Evolutionary conservation across 805 yeast species (phyloP).

Genomic region (Wickerhamomyces chaumierensis): DNA sequence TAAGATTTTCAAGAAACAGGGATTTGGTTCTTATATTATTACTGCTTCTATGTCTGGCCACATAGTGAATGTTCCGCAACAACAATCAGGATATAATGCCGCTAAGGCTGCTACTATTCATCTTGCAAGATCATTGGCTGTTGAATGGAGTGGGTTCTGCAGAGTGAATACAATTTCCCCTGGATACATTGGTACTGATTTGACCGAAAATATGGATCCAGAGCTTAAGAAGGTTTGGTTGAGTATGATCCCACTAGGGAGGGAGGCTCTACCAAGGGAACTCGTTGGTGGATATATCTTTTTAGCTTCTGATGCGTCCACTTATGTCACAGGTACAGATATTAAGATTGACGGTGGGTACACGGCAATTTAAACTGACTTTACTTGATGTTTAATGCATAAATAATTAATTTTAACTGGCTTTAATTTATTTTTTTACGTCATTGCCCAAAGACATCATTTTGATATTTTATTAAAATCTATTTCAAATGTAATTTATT

Average conservation of each 20-base stretch:
- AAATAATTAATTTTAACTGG: too few relatives aligned
- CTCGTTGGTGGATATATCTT: slow-evolving; percentile 72
- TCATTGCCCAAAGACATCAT: too few relatives aligned
- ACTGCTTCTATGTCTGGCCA: slow-evolving; percentile 89
- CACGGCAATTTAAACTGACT: slow-evolving; percentile 14
- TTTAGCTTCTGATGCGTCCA: slow-evolving; percentile 71
- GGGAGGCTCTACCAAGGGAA: slow-evolving; percentile 66
- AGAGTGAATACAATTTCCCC: slow-evolving; percentile 81
- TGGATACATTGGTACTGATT: slow-evolving; percentile 72
- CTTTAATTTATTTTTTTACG: too few relatives aligned
- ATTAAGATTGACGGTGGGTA: slow-evolving; percentile 77
- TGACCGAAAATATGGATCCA: slow-evolving; percentile 37
- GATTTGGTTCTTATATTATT: slow-evolving; percentile 67
- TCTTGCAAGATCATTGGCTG: slow-evolving; percentile 65
- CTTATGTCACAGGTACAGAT: slow-evolving; percentile 72
- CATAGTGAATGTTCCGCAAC: slow-evolving; percentile 79
- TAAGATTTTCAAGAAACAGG: slow-evolving; percentile 58
- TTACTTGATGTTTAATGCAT: neutral
- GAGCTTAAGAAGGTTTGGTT: slow-evolving; percentile 39
- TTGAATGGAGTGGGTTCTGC: slow-evolving; percentile 81
- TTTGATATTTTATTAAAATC: too few relatives aligned
- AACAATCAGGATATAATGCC: slow-evolving; percentile 79
- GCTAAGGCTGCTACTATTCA: slow-evolving; percentile 80
- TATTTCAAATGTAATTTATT: too few relatives aligned
- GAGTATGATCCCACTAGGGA: slow-evolving; percentile 50